Evolutionary conservation across 225 moss, liverwort and hornwort genomes (phyloP).

Genomic region (Marchantia polymorpha): DNA sequence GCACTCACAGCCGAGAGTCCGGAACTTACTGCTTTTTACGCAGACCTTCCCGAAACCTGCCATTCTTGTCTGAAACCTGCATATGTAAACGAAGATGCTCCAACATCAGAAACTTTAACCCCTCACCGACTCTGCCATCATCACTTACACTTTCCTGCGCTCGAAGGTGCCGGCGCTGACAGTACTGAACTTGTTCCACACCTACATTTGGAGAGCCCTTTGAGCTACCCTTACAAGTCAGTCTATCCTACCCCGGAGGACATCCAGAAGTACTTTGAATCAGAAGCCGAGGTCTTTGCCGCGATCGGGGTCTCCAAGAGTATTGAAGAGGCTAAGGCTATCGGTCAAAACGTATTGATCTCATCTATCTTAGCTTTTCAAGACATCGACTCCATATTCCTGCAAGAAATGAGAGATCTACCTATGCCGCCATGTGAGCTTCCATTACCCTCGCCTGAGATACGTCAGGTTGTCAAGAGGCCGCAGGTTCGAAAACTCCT

Average conservation of each 20-base stretch:
- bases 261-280: constrained; percentile 48
- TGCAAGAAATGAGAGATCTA: constrained; percentile 47
- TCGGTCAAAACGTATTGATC: constrained; percentile 35
- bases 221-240: constrained; percentile 67
- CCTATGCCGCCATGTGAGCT: constrained; percentile 56
- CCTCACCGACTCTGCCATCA: constrained; percentile 34
- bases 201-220: constrained; percentile 44
- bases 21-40: constrained; percentile 52
- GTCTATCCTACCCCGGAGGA: constrained; percentile 63
- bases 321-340: background rate
- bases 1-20: constrained; percentile 47
- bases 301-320: constrained; percentile 38
- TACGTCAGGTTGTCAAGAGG: constrained; percentile 54
- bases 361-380: constrained; percentile 36
- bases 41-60: constrained; percentile 40
- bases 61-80: constrained; percentile 30
- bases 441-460: constrained; percentile 41
- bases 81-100: constrained; percentile 9
- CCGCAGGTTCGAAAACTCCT: constrained; percentile 45
- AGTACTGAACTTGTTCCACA: constrained; percentile 35
- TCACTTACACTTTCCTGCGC: constrained; percentile 35
- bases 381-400: constrained; percentile 30
- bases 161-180: constrained; percentile 28
- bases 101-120: constrained; percentile 11
- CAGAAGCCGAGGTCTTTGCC: constrained; percentile 42